Evolutionary conservation across 2,329 filamentous ascomycete genomes (phyloP), one percentile per base, ranked within the genome.

Genomic region (Botrytis porri): DNA sequence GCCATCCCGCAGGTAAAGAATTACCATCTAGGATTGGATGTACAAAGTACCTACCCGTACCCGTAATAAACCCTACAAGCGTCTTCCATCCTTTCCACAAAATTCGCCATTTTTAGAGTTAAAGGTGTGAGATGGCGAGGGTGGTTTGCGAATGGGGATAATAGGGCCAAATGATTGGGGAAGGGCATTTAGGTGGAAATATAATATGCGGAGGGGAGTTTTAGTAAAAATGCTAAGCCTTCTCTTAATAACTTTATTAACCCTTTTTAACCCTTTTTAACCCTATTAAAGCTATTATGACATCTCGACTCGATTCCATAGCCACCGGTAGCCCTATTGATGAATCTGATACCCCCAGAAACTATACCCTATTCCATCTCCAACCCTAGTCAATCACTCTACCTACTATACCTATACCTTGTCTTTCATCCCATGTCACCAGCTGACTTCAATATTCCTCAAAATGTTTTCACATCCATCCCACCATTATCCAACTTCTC

Each of bases 31-130:
- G 43, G 25, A 54, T 67, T 1, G 35, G 9, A 57, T 22, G 48
- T 57, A 48, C 45, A 10, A 9, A 48, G 45, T 48, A 25, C 35
- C 35, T 57, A 18, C 18, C 65, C 35, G 45, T 57, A 32, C 35
- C 65, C 35, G 32, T 57, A 32, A 22, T 32, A 32, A 57, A 8
- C 48, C 65, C 48, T 67, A 67, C 65, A 67, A 57, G 48, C 48
- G 48, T 57, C 48, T 18, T 8, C 18, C 0, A 39, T 67, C 35
- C 35, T 39, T 12, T n/a, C 32, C 45, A 29, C 45, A 14, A 29
- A 22, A 39, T 54, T 67, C 64, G 32, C 64, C 64, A 67, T 67
- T 67, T 67, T 67, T 54, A 67, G 64, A 67, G 32, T 54, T 54
- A 29, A 54, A 54, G 64, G 22, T 54, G 32, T 20, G 22, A 51